Evolutionary conservation across 176 grass and related monocot species (phyloP), one percentile per base, ranked within the genome.

Genomic region (Zoysia japonica): DNA sequence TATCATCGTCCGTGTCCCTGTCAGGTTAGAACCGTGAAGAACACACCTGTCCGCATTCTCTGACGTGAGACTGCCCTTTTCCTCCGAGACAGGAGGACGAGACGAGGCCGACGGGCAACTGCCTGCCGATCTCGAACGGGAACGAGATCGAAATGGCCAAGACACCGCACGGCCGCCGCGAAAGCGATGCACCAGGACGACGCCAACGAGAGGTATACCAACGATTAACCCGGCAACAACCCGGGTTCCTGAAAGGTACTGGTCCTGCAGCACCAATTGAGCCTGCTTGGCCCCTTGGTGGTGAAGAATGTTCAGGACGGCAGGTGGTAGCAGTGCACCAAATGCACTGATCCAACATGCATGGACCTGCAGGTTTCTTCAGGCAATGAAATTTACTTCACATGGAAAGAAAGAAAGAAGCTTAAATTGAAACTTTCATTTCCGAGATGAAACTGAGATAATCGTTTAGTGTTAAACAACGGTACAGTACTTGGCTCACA

Each of bases 71-170:
- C n/a, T 61, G 2, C 68, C 17, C 2, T 28, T 57, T 43, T 41
- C 13, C 49, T 5, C 53, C n/a, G 7, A 50, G 43, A 76, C 44
- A 51, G 11, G n/a, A 8, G 16, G 7, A 77, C 16, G 37, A 52
- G 69, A 53, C 41, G 54, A 17, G 64, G 41, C 9, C 3, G 82
- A 64, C 7, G 37, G 39, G 19, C 65, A 77, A 38, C 45, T n/a
- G 46, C 55, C 46, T n/a, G 46, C 38, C 13, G 9, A 64, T 71
- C 8, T 77, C 3, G 17, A 61, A 16, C 9, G 59, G 11, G 59
- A 61, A 61, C 56, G 61, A 44, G 56, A 47, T 62, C 20, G 70
- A 74, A 75, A 75, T 63, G 54, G 56, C n/a, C 75, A 78, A 64
- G 57, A 40, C 67, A 78, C 8, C 55, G 57, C 59, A 56, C 1